Evolutionary conservation across 1,284 basidiomycete species (phyloP), one percentile per base, ranked within the genome.

Genomic region (Cystobasidiaceae sp.): DNA sequence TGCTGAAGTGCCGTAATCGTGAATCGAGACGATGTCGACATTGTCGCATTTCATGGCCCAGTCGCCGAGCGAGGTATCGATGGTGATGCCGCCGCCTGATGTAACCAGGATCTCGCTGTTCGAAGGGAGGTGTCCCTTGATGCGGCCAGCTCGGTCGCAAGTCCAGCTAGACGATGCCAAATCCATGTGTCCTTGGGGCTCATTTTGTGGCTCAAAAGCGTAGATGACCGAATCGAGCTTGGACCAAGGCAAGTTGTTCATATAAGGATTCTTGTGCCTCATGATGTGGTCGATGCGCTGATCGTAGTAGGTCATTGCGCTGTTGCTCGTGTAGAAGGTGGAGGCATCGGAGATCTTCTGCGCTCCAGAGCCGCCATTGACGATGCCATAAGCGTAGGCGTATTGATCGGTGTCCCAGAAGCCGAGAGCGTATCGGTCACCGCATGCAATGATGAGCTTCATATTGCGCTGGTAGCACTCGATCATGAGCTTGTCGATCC

Each of bases 131-230:
- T 73, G 71, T 21, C 68, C 70, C 66, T 76, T 75, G 72, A 80
- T 78, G 27, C 75, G 75, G 11, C 61, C 70, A 0, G 78, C 76
- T 27, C 79, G 75, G 66, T 79, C 76, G 69, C 79, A 79, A 54
- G 77, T 76, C 79, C 79, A 76, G 15, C 68, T 68, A 3, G 70
- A 54, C 33, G 70, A 71, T 21, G 70, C 69, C 21, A 71, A 50
- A 25, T 63, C 37, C 75, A 76, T 75, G 69, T 76, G 74, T 32
- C 74, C 71, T 74, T 73, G 74, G 2, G 78, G 77, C 70, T 81
- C 80, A 58, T 81, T 81, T 71, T 81, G 77, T 8, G 80, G 79
- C 72, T 80, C 77, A 52, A 78, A 76, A 2, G 78, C 80, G 61
- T 81, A 81, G 59, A 82, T 80, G 63, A 80, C 79, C 8, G 77